Evolutionary conservation across 2,329 filamentous ascomycete species (phyloP), one percentile per base, ranked within the genome.

Genomic region (Didymellaceae sp.): DNA sequence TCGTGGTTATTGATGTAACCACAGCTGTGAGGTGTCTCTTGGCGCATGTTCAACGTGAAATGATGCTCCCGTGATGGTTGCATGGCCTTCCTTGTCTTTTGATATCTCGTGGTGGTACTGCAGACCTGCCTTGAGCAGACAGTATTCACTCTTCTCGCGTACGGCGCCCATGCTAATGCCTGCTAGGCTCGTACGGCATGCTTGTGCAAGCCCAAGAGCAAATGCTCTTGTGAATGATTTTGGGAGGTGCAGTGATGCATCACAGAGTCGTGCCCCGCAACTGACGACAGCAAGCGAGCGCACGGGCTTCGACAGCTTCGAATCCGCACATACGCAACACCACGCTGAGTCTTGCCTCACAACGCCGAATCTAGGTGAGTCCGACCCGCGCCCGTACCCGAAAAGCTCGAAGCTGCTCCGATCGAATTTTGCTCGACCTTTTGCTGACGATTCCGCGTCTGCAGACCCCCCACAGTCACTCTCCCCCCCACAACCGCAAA

Each of bases 401-500:
- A 33, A 32, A 38, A 46, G 43, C 43, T 39, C 48, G 45, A 39
- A 31, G 37, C 24, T 33, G 20, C 17, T 16, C 31, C 48, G 33
- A 28, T 18, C 32, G 52, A 54, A 57, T 55, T 56, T 54, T 51
- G 22, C 42, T 48, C 43, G 52, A 46, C 46, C 40, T 42, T 40
- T 33, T 41, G 51, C 62, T 66, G 52, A 66, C 62, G 18, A 32
- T 43, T 18, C 44, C 17, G 33, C 55, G 41, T 20, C 47, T 16
- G 52, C 54, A 66, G 63, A 54, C 55, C 57, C 54, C 52, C 51
- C 52, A 50, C 58, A 62, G 51, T 52, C 50, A 47, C 54, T 57
- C 59, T 50, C 58, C 58, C 60, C 24, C 55, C 59, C 48, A 52
- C 48, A 52, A 71, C 66, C 67, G 68, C 71, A 74, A 75, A 65